A percentile compares a stretch with the other conserved stretches of the same genome.
These are phyloP conservation scores for Aspergillus pseudonomiae DNA, from an alignment of 2,329 filamentous ascomycete species.

Conservation along the genomic window DNA sequence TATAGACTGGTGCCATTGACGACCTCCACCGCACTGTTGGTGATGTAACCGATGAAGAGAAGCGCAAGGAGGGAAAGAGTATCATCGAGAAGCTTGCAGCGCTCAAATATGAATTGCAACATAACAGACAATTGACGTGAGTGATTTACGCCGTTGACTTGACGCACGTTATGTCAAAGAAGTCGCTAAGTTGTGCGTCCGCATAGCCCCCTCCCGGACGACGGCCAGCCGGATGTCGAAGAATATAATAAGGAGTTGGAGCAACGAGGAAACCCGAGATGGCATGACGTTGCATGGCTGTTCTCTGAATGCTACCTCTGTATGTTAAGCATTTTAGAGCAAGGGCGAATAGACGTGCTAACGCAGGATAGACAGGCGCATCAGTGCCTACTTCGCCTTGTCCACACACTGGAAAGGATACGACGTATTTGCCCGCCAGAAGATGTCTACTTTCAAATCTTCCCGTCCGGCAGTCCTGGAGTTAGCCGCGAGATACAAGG, in stretches of 20 bases:
- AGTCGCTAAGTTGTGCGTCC: slow-evolving; percentile 7
- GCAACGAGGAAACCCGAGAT: slow-evolving; percentile 71
- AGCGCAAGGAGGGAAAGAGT: slow-evolving; percentile 77
- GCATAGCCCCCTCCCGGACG: slow-evolving; percentile 70
- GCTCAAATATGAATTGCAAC: slow-evolving; percentile 94
- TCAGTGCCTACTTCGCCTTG: slow-evolving; percentile 75
- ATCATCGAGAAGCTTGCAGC: slow-evolving; percentile 78
- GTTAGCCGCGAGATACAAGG: slow-evolving; percentile 75
- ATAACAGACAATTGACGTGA: slow-evolving; percentile 78
- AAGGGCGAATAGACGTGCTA: slow-evolving; percentile 18
- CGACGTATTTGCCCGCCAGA: slow-evolving; percentile 87
- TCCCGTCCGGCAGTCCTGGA: slow-evolving; percentile 85
- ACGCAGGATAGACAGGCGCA: slow-evolving; percentile 61
- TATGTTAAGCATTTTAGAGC: slow-evolving; percentile 24
- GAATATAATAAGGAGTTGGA: slow-evolving; percentile 86
- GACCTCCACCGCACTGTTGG: slow-evolving; percentile 73
- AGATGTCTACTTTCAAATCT: slow-evolving; percentile 88
- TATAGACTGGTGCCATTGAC: slow-evolving; percentile 86
- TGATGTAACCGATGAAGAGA: slow-evolving; percentile 57
- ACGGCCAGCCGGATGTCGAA: slow-evolving; percentile 74
- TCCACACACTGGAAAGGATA: slow-evolving; percentile 86
- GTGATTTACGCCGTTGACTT: slow-evolving; percentile 23
- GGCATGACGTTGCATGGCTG: slow-evolving; percentile 87
- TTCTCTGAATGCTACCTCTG: slow-evolving; percentile 92
- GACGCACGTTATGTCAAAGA: not conserved